phyloP scores from a whole-genome alignment of 83 land plant species.

The Thuja plicata region DNA sequence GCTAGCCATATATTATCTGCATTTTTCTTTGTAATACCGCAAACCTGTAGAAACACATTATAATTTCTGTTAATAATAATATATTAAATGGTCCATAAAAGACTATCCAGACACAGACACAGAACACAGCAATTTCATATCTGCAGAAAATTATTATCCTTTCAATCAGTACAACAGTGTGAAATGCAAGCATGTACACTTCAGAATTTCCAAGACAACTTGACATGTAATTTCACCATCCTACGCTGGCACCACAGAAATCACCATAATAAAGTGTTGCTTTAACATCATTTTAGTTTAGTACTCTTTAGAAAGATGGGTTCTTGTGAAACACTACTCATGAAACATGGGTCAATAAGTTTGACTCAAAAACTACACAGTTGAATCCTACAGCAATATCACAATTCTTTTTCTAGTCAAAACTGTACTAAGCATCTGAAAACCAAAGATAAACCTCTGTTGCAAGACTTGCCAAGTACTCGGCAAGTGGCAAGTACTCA shows the following conservation, averaged over 20 bases:
- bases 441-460: not conserved
- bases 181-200: not conserved
- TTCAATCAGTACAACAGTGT: not conserved
- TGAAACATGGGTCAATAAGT: no score
- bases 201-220: not conserved
- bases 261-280: not conserved
- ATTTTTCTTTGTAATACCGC: slow-evolving; percentile 72
- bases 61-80: not conserved
- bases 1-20: slow-evolving; percentile 90
- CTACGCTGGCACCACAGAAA: not conserved
- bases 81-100: not conserved
- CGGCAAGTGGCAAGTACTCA: no score
- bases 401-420: not conserved
- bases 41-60: slow-evolving; percentile 56
- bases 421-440: not conserved
- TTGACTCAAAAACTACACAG: no score
- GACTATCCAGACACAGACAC: not conserved
- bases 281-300: not conserved
- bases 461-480: no score
- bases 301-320: not conserved
- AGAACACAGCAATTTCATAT: not conserved
- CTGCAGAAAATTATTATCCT: not conserved
- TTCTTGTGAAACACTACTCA: no score
- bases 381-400: no score
- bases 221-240: not conserved